Conservation (phyloP, 768 basidiomycete genomes). For the Trametes cinnabarina region DNA sequence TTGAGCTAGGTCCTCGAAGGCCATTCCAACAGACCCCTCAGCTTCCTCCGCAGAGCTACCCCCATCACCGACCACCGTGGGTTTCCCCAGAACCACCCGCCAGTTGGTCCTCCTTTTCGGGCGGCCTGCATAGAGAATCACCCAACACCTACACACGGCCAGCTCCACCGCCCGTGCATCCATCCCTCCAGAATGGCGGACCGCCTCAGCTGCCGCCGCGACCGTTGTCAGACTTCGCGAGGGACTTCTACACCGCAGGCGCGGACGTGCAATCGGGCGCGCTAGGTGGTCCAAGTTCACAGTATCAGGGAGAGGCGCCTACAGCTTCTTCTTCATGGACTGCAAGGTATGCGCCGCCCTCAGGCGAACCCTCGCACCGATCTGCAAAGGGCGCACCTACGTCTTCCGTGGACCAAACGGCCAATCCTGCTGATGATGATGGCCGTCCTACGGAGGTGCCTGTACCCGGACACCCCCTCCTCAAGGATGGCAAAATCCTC, state of each 20-base stretch:
- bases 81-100: conserved; percentile 19
- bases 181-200: not conserved
- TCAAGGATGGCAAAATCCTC: conserved; percentile 58
- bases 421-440: conserved; percentile 39
- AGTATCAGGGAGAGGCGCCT: conserved; percentile 1
- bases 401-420: not conserved
- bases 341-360: conserved; percentile 33
- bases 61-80: not conserved
- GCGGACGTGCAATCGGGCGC: conserved; percentile 20
- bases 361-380: conserved; percentile 18
- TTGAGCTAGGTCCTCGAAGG: conserved; percentile 60
- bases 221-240: conserved; percentile 53
- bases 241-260: conserved; percentile 60
- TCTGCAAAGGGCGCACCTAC: not conserved
- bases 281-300: conserved; percentile 15
- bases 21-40: conserved; percentile 54
- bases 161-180: conserved; percentile 12
- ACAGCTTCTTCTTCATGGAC: conserved; percentile 12
- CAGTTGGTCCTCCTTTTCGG: conserved; percentile 12
- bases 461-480: conserved; percentile 63
- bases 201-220: conserved; percentile 7
- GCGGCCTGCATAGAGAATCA: not conserved
- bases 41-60: conserved; percentile 10
- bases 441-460: conserved; percentile 63
- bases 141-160: not conserved